Percentiles rank a stretch among this genome's conserved stretches.
Evolutionary conservation across 805 yeast species (phyloP).

Genomic region (Monosporozyma yasuniensis): DNA sequence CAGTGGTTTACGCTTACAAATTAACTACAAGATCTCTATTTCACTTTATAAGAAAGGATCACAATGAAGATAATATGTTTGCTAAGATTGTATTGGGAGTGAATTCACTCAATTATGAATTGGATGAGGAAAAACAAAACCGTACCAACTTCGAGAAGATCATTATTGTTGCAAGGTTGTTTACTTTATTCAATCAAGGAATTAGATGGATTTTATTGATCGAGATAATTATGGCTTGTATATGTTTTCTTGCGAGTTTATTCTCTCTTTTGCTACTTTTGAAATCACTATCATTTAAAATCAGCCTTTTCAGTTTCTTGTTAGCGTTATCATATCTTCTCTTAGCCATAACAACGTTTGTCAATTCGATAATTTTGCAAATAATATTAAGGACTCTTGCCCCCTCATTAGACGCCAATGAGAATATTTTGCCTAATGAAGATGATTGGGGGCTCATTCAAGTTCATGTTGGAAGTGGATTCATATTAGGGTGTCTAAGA

Average conservation of each 20-base stretch:
- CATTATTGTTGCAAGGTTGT: constrained; percentile 11
- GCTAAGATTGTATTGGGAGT: constrained; percentile 11
- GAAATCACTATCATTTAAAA: not conserved
- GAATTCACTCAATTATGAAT: not conserved
- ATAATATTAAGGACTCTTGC: constrained; percentile 13
- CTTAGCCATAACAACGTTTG: constrained; percentile 9
- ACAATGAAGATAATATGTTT: constrained; percentile 12
- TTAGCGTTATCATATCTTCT: not conserved
- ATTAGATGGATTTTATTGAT: not conserved
- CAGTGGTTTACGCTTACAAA: constrained; percentile 21
- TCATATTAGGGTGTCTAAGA: constrained; percentile 13
- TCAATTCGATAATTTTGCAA: constrained; percentile 9
- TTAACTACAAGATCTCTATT: constrained; percentile 15
- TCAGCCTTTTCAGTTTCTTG: not conserved
- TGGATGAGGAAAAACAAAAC: not conserved
- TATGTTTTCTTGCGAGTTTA: not conserved
- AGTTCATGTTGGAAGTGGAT: constrained; percentile 16
- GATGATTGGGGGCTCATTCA: constrained; percentile 16
- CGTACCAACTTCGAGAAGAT: constrained; percentile 1
- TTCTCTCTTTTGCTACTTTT: not conserved
- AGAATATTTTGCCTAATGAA: not conserved
- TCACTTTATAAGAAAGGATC: constrained; percentile 13
- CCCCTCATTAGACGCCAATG: constrained; percentile 6
- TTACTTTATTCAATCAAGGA: constrained; percentile 10
- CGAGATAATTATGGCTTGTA: constrained; percentile 3